Percentiles rank a stretch among this genome's conserved stretches.
Evolutionary conservation across 768 basidiomycete genomes (phyloP).

Genomic region (Goffeauzyma gilvescens): DNA sequence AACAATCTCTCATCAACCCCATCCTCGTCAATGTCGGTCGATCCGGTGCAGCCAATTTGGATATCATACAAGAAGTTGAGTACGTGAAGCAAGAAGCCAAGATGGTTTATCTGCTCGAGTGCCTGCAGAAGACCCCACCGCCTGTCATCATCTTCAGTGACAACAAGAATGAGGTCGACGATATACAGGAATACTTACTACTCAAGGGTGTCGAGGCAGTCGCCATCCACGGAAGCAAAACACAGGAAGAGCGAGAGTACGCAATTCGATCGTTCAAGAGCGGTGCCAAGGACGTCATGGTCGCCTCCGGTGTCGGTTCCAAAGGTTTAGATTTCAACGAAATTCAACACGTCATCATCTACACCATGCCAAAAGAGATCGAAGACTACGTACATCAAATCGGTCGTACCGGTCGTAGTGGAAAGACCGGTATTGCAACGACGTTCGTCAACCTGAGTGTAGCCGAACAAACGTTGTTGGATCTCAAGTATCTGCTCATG

Average conservation of each 20-base stretch:
- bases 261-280: constrained; percentile 96
- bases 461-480: constrained; percentile 81
- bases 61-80: constrained; percentile 79
- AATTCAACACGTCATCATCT: constrained; percentile 88
- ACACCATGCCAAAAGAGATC: constrained; percentile 98
- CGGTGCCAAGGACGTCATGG: constrained; percentile 97
- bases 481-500: constrained; percentile 88
- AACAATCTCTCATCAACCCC: constrained; percentile 83
- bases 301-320: constrained; percentile 90
- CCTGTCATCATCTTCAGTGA: constrained; percentile 96
- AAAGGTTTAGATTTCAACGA: constrained; percentile 98
- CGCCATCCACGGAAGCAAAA: constrained; percentile 93
- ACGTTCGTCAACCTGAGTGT: constrained; percentile 99
- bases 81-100: constrained; percentile 99
- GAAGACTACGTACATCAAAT: constrained; percentile 99
- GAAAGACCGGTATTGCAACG: constrained; percentile 96
- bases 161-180: constrained; percentile 99
- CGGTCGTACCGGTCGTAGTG: constrained; percentile 88
- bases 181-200: constrained; percentile 93
- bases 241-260: constrained; percentile 96
- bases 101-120: constrained; percentile 97
- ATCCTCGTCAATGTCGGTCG: constrained; percentile 93
- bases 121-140: constrained; percentile 91
- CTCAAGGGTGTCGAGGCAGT: constrained; percentile 96
- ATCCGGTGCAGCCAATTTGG: constrained; percentile 90